Evolutionary conservation across 2,329 filamentous ascomycete species (phyloP), one percentile per base, ranked within the genome.

Genomic region (Verticillium klebahnii): DNA sequence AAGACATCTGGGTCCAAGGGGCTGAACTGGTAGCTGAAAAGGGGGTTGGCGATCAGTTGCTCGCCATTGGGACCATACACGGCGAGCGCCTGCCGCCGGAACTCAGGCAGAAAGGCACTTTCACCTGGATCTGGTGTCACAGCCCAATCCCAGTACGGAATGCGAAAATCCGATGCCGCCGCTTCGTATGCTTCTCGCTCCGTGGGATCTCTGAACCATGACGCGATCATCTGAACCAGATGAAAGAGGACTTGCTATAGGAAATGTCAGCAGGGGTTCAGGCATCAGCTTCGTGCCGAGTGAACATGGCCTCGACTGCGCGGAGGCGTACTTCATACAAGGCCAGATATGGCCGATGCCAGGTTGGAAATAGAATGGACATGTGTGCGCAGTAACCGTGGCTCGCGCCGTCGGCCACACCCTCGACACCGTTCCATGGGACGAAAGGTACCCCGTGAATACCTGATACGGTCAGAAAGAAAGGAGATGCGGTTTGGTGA

Each of bases 301-400:
- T 5, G 19, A 23, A 6, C 1, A 11, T 19, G 40, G 5, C 23
- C 11, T 11, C 23, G 14, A 9, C n/a, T 8, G 31, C 7, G 14
- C 36, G 9, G 9, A 14, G 1, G 40, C 70, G 62, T 64, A 83
- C 84, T 78, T 87, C 84, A 62, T 84, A 85, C 58, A 86, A 72
- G 34, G 80, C 82, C 62, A 95, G 78, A 73, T 94, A 96, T 1
- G 91, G 90, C 58, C 92, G 85, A 79, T 96, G 92, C 92, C 92
- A 96, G 45, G 88, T 83, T 45, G 89, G 85, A 71, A 96, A 95
- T 17, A 95, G 77, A 50, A 89, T 85, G 1, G 89, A 90, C 29
- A 82, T 84, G 74, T 96, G 92, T 15, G 85, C 85, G 72, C 92
- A 96, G 72, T 93, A 96, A 58, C 91, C 92, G 17, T 82, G 79